Evolutionary conservation across 768 basidiomycete genomes (phyloP), one percentile per base, ranked within the genome.

Genomic region (Phanerodontia chrysosporium): DNA sequence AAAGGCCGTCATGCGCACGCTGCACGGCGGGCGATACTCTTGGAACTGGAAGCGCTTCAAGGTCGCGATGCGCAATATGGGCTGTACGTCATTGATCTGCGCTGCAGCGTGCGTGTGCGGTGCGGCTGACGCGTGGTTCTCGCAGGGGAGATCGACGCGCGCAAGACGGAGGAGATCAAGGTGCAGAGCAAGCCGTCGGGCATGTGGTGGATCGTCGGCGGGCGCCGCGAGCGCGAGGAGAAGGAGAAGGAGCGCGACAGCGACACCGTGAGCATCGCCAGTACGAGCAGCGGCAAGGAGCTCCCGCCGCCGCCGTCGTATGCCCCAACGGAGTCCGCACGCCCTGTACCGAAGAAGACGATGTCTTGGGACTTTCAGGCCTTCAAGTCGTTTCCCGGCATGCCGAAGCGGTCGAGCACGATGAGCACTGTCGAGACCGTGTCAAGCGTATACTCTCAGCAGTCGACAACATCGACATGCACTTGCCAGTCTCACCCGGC

Each of bases 21-120:
- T 92, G 62, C 81, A 90, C 61, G 89, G 87, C 12, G 87, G 87
- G 14, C 85, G 83, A 64, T 91, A 91, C 67, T 77, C 83, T 51
- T 92, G 90, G 90, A 86, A 80, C 61, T 92, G 90, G 90, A 89
- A 90, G 75, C 88, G 83, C 65, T 92, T 87, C 75, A 84, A 80
- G 72, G 76, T 87, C 55, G 90, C 89, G 3, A 85, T 92, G 83
- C 74, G 78, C 59, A 91, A 83, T 70, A 88, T 92, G 87, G 87
- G 89, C 46, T 91, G 90, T 91, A 65, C 70, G 90, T 80, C 42
- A 29, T 29, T n/a, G 44, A 60, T 22, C 28, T 27, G 46, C 48
- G 22, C 55, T n/a, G n/a, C n/a, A n/a, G n/a, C 14, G 36, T 29
- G 22, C 18, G n/a, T 24, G 45, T 6, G 25, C 27, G 49, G 9